phyloP scores from a whole-genome alignment of 352 stramenopile species.

The Phytophthora citricola region DNA sequence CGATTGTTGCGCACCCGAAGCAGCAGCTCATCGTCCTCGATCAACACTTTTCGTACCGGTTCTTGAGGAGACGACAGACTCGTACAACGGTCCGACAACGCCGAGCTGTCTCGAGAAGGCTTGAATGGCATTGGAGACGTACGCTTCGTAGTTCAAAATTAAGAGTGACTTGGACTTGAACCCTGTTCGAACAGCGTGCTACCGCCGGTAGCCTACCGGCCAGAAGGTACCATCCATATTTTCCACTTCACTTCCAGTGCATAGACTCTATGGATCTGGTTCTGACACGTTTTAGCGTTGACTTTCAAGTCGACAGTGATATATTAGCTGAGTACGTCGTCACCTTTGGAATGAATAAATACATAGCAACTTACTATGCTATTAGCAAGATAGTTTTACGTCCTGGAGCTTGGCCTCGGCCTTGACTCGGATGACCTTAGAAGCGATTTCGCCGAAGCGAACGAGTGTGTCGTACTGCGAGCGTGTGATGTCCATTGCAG shows the following conservation, averaged over 20 bases:
- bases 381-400: not conserved
- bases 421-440: conserved; percentile 44
- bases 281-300: not conserved
- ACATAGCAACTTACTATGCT: not conserved
- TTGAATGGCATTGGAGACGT: conserved; percentile 29
- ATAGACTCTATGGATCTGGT: not conserved
- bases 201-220: not conserved
- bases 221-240: not conserved
- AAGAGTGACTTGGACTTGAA: not conserved
- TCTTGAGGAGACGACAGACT: conserved; percentile 15
- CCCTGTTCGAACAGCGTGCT: not conserved
- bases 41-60: conserved; percentile 26
- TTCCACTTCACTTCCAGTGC: not conserved
- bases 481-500: conserved; percentile 39
- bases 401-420: conserved; percentile 29
- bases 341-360: conserved; percentile 7
- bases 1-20: conserved; percentile 14
- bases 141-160: not conserved
- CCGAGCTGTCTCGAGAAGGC: conserved; percentile 14
- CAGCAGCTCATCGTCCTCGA: conserved; percentile 40
- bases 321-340: not conserved
- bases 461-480: conserved; percentile 41
- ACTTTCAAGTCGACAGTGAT: too few species aligned
- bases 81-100: conserved; percentile 12
- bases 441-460: conserved; percentile 46